Percentiles rank a stretch among this genome's conserved stretches.
Evolutionary conservation across 2,329 filamentous ascomycete species (phyloP).

Genomic region (Fusarium avenaceum): DNA sequence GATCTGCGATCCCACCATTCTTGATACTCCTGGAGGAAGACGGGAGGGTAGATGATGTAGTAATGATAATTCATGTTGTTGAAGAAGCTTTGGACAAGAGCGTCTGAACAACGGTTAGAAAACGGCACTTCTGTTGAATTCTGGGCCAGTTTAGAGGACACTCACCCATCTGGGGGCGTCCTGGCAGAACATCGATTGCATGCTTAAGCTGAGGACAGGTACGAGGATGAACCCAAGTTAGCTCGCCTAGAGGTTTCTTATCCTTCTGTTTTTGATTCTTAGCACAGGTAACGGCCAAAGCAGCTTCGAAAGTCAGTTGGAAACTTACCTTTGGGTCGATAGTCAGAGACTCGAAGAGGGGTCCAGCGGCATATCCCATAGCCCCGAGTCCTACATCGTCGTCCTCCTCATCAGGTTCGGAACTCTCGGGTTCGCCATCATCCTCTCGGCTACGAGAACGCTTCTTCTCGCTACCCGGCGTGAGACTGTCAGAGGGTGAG

Average conservation of each 20-base stretch:
- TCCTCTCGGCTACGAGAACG: conserved; percentile 42
- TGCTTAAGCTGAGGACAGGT: conserved; percentile 52
- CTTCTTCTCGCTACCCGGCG: conserved; percentile 40
- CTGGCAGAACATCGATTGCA: conserved; percentile 51
- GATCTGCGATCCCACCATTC: conserved; percentile 52
- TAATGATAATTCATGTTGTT: conserved; percentile 55
- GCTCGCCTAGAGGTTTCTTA: conserved; percentile 34
- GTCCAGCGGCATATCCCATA: conserved; percentile 53
- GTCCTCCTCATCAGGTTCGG: conserved; percentile 45
- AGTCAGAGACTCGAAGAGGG: conserved; percentile 50
- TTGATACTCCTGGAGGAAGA: conserved; percentile 54
- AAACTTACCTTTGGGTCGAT: conserved; percentile 44
- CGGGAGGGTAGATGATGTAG: conserved; percentile 55
- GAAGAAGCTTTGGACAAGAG: conserved; percentile 55
- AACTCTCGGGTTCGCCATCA: conserved; percentile 32
- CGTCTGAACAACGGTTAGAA: conserved; percentile 44
- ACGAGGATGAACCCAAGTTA: conserved; percentile 35
- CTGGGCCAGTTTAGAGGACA: background rate
- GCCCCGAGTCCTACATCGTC: conserved; percentile 51
- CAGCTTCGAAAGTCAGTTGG: no score
- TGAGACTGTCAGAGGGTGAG: conserved; percentile 35
- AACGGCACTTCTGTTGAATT: no score
- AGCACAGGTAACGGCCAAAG: background rate
- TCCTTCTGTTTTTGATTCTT: conserved; percentile 14
- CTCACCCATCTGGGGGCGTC: conserved; percentile 53